Percentiles rank a stretch among this genome's conserved stretches.
Conservation (phyloP, 2,329 filamentous ascomycete genomes). For the Tolypocladium endophyticum region DNA sequence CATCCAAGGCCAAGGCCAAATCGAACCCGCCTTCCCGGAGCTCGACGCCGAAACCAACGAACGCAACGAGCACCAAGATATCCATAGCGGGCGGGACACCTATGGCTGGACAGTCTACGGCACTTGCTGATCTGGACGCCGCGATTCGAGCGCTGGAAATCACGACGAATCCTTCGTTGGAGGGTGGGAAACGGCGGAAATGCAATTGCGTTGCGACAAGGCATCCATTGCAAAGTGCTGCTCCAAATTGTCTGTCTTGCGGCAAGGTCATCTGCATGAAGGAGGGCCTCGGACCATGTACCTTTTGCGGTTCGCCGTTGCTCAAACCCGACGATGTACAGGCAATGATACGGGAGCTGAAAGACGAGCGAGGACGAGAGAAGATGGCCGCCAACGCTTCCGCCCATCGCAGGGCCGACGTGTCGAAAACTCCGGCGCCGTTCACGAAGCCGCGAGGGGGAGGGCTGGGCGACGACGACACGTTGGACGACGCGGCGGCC, state of each 20-base stretch:
- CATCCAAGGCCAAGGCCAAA: constrained; percentile 45
- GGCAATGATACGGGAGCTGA: constrained; percentile 73
- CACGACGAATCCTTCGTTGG: constrained; percentile 73
- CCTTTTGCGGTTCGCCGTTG: constrained; percentile 71
- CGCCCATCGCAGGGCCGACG: constrained; percentile 54
- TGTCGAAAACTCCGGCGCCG: constrained; percentile 48
- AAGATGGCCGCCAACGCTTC: constrained; percentile 74
- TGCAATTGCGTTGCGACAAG: constrained; percentile 84
- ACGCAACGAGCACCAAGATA: constrained; percentile 49
- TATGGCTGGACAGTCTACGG: constrained; percentile 72
- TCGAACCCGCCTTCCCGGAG: constrained; percentile 40
- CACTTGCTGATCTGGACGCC: constrained; percentile 60
- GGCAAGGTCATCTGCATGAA: constrained; percentile 94
- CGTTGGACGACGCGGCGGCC: constrained; percentile 46
- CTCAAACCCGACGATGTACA: constrained; percentile 66
- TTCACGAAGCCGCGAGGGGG: constrained; percentile 40
- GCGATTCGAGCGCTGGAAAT: constrained; percentile 85
- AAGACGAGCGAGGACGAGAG: constrained; percentile 77
- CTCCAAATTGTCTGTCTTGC: constrained; percentile 84
- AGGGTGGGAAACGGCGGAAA: constrained; percentile 44
- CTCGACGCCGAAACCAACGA: constrained; percentile 42
- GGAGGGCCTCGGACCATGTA: constrained; percentile 89
- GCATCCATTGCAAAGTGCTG: constrained; percentile 81
- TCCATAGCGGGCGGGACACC: constrained; percentile 66
- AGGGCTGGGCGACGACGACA: constrained; percentile 17